These are phyloP conservation scores for Mimosa pudica DNA, from an alignment of 306 rosid species.

Conservation along the genomic window DNA sequence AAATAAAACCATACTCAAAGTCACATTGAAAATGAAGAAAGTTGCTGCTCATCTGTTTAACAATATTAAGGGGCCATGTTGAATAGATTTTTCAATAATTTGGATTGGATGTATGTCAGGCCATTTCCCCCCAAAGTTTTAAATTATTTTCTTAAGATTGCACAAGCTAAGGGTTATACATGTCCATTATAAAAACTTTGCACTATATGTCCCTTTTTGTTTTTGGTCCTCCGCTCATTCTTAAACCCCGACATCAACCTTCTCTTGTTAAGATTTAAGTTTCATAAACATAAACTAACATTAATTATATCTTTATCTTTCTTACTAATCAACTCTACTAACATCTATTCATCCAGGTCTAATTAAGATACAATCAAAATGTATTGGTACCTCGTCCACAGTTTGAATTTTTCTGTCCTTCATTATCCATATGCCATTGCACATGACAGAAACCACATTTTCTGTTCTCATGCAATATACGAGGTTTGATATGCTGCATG, in stretches of 20 bases:
- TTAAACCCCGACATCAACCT: neutral
- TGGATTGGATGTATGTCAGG: neutral
- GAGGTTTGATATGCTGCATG: slow-evolving; percentile 77
- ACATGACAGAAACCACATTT: slow-evolving; percentile 76
- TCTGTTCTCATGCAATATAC: slow-evolving; percentile 85
- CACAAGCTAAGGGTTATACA: too few species aligned
- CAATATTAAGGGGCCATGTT: neutral
- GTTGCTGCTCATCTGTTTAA: neutral
- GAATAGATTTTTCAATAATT: slow-evolving; percentile 13
- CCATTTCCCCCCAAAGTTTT: neutral
- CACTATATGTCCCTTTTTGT: neutral
- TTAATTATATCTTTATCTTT: neutral
- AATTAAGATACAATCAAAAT: slow-evolving; percentile 12
- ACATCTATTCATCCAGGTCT: neutral
- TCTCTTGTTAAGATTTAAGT: neutral
- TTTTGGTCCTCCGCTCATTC: neutral
- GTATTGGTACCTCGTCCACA: slow-evolving; percentile 64
- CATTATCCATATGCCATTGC: slow-evolving; percentile 90
- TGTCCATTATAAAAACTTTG: neutral
- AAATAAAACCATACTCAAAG: slow-evolving; percentile 15
- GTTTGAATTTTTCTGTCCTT: slow-evolving; percentile 70
- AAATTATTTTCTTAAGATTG: neutral
- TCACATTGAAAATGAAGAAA: neutral
- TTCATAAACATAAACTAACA: too few species aligned
- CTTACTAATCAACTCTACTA: neutral